phyloP scores from a whole-genome alignment of 306 rosid genomes.

The Corylus avellana region DNA sequence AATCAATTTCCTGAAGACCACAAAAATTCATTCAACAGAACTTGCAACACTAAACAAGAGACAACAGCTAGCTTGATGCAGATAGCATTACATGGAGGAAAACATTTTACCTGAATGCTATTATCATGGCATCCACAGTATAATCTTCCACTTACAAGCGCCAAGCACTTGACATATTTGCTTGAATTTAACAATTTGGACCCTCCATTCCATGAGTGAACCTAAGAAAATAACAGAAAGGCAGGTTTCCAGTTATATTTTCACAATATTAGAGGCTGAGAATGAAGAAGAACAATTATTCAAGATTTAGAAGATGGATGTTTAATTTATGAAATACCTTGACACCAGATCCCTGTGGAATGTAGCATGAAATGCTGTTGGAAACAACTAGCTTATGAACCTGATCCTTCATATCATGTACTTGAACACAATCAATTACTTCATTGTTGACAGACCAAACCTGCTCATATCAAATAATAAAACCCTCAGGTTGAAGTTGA shows the following conservation, averaged over 20 bases:
- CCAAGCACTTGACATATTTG: slow-evolving; percentile 78
- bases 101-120: slow-evolving; percentile 69
- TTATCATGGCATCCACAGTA: slow-evolving; percentile 90
- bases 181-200: slow-evolving; percentile 56
- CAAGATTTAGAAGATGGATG: background rate
- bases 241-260: too few relatives aligned
- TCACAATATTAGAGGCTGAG: too few relatives aligned
- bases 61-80: background rate
- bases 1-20: slow-evolving; percentile 68
- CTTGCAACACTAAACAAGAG: slow-evolving; percentile 18
- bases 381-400: slow-evolving; percentile 61
- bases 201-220: slow-evolving; percentile 64
- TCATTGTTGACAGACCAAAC: slow-evolving; percentile 71
- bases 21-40: slow-evolving; percentile 8
- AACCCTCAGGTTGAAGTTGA: slow-evolving; percentile 14
- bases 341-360: slow-evolving; percentile 73
- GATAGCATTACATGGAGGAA: slow-evolving; percentile 14
- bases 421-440: slow-evolving; percentile 53
- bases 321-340: slow-evolving; percentile 51
- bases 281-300: background rate
- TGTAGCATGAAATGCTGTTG: slow-evolving; percentile 57
- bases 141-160: slow-evolving; percentile 57
- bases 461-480: slow-evolving; percentile 44
- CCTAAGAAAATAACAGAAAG: slow-evolving; percentile 36
- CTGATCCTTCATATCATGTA: slow-evolving; percentile 83